These are phyloP conservation scores for Peronospora destructor DNA, from an alignment of 352 stramenopile species.

Conservation along the genomic window DNA sequence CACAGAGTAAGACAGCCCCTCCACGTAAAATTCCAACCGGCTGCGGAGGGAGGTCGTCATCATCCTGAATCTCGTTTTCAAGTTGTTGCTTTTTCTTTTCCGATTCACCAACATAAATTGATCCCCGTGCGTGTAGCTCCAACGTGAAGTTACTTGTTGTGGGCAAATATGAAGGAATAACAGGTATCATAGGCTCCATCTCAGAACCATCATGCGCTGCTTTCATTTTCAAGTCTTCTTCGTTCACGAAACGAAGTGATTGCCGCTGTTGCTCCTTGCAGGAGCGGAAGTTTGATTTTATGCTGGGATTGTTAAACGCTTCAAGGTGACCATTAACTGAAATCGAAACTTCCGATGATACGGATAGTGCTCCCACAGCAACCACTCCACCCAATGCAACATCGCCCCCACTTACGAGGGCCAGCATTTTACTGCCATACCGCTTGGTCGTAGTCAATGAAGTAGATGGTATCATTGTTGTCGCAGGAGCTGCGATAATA, in stretches of 20 bases:
- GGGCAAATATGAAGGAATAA: constrained; percentile 17
- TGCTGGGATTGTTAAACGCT: constrained; percentile 32
- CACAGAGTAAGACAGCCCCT: constrained; percentile 60
- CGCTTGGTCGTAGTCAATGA: constrained; percentile 4
- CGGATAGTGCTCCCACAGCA: constrained; percentile 39
- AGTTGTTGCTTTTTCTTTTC: constrained; percentile 25
- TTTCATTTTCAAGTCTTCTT: constrained; percentile 12
- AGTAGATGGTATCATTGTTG: constrained; percentile 4
- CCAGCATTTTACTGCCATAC: constrained; percentile 33
- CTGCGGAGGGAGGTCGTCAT: constrained; percentile 16
- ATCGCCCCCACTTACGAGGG: constrained; percentile 44
- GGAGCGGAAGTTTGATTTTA: constrained; percentile 39
- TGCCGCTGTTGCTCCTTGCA: constrained; percentile 42
- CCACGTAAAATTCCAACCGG: constrained; percentile 32
- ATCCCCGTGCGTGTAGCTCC: constrained; percentile 38
- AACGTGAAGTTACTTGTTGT: constrained; percentile 56
- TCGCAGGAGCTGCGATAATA: constrained; percentile 12
- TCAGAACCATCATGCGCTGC: constrained; percentile 4
- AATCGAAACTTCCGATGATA: constrained; percentile 47
- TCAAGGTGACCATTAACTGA: constrained; percentile 42
- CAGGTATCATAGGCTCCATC: constrained; percentile 10
- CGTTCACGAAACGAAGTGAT: constrained; percentile 10
- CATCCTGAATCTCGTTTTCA: constrained; percentile 14
- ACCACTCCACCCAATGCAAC: constrained; percentile 46
- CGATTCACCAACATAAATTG: constrained; percentile 45